Evolutionary conservation across 495 filamentous ascomycete species (phyloP).

Genomic region (Mycothermus thermophilus): DNA sequence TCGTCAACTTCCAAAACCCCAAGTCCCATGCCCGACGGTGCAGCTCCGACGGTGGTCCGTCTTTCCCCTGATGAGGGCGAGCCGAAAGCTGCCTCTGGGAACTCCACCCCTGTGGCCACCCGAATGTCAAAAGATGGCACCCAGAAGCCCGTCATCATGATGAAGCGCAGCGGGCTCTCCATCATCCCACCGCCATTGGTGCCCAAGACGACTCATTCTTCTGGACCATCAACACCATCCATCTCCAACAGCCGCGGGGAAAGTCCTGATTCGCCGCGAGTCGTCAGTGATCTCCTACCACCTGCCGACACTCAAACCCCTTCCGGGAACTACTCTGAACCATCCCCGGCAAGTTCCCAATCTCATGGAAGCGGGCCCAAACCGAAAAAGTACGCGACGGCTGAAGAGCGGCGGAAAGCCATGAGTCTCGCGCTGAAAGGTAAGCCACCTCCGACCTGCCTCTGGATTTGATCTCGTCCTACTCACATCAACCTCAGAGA

Average conservation of each 20-base stretch:
- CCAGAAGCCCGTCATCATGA: conserved; percentile 4
- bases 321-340: background rate
- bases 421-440: conserved; percentile 7
- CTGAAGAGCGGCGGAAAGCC: conserved; percentile 10
- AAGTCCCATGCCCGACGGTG: too few species aligned
- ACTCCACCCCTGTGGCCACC: too few species aligned
- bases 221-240: background rate
- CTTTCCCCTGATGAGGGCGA: too few species aligned
- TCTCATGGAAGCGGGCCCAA: conserved; percentile 1
- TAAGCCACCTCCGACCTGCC: conserved; percentile 1
- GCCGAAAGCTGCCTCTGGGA: too few species aligned
- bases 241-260: background rate
- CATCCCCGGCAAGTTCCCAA: too few species aligned
- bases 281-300: conserved; percentile 12
- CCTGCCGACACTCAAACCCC: background rate
- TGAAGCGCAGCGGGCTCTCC: conserved; percentile 5
- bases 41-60: too few species aligned
- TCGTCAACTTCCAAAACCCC: too few species aligned
- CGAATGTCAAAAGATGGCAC: background rate
- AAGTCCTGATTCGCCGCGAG: conserved; percentile 8
- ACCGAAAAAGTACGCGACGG: conserved; percentile 4
- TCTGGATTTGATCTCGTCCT: too few species aligned
- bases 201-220: background rate
- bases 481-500: conserved; percentile 6
- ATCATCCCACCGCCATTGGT: background rate